Evolutionary conservation across 2,329 filamentous ascomycete species (phyloP).

Genomic region (Chaetomium globosum): DNA sequence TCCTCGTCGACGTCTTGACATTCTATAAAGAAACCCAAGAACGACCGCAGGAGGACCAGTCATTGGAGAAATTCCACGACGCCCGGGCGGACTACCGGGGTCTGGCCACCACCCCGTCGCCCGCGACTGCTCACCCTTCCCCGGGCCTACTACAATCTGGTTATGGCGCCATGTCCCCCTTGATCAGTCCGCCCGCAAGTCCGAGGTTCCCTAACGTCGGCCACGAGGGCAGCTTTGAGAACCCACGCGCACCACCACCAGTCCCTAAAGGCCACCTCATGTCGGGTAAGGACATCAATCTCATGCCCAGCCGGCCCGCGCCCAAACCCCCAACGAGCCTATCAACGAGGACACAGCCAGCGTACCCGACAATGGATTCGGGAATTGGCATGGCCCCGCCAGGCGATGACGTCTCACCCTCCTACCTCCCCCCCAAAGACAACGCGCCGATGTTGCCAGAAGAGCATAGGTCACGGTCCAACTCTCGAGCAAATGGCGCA

Average conservation of each 20-base stretch:
- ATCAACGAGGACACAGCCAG: slow-evolving; percentile 58
- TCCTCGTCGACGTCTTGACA: slow-evolving; percentile 90
- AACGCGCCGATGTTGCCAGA: slow-evolving; percentile 64
- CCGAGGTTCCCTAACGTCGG: slow-evolving; percentile 83
- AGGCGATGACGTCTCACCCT: slow-evolving; percentile 57
- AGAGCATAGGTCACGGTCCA: slow-evolving; percentile 69
- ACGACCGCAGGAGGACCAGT: slow-evolving; percentile 75
- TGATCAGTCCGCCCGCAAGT: slow-evolving; percentile 78
- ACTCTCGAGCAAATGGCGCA: slow-evolving; percentile 62
- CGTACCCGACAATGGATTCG: slow-evolving; percentile 63
- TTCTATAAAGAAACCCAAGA: slow-evolving; percentile 97
- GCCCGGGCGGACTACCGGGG: slow-evolving; percentile 64
- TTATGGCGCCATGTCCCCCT: slow-evolving; percentile 61
- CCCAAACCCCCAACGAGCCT: slow-evolving; percentile 78
- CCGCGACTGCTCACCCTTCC: slow-evolving; percentile 51
- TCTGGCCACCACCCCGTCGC: slow-evolving; percentile 45
- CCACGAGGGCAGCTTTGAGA: slow-evolving; percentile 93
- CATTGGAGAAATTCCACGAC: slow-evolving; percentile 96
- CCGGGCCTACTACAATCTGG: slow-evolving; percentile 58
- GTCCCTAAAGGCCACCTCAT: slow-evolving; percentile 65
- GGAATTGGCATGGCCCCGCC: slow-evolving; percentile 64
- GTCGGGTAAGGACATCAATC: slow-evolving; percentile 57
- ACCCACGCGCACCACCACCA: slow-evolving; percentile 88
- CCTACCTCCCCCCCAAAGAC: slow-evolving; percentile 57
- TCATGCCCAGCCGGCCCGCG: slow-evolving; percentile 81